phyloP scores from a whole-genome alignment of 306 rosid genomes.

The barrel medic (Medicago truncatula) region MtrunA17r5.0-ANR NC_053042.1:5570501-5571000 shows the following conservation, averaged over 20 bases:
- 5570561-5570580: conserved; percentile 77
- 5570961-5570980: conserved; percentile 85
- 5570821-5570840: conserved; percentile 86
- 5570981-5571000: conserved; percentile 95
- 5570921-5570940: conserved; percentile 94
- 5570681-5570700: conserved; percentile 96
- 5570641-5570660: conserved; percentile 72
- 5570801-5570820: conserved; percentile 81
- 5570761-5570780: conserved; percentile 91
- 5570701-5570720: conserved; percentile 88
- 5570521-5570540: conserved; percentile 90
- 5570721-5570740: conserved; percentile 82
- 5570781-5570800: conserved; percentile 81
- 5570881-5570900: conserved; percentile 90
- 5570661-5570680: conserved; percentile 86
- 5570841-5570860: conserved; percentile 92
- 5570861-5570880: conserved; percentile 90
- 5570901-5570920: conserved; percentile 88
- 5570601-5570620: conserved; percentile 90
- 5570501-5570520: conserved; percentile 51
- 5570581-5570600: conserved; percentile 78
- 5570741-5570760: conserved; percentile 77
- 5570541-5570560: conserved; percentile 83
- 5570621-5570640: conserved; percentile 86
- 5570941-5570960: conserved; percentile 85